phyloP scores from a whole-genome alignment of 768 basidiomycete genomes.

The Tulasnella sp. region DNA sequence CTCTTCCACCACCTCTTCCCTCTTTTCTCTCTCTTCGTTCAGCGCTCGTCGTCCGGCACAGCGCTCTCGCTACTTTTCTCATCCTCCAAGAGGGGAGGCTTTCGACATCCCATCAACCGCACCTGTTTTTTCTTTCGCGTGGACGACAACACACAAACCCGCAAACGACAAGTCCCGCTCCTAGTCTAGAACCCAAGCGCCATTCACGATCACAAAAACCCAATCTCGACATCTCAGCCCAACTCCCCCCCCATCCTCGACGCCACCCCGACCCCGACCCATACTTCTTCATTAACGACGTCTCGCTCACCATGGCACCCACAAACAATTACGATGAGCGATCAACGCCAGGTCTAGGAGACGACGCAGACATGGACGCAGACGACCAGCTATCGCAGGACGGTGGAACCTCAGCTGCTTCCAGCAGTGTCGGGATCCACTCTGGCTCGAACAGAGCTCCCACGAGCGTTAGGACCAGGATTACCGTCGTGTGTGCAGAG shows the following conservation, averaged over 20 bases:
- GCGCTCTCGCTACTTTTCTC: not conserved
- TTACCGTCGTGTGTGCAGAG: slow-evolving; percentile 78
- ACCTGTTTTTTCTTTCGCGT: not conserved
- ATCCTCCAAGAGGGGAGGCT: not conserved
- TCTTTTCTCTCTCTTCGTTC: not conserved
- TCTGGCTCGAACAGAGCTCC: not conserved
- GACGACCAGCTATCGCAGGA: slow-evolving; percentile 6
- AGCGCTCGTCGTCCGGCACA: not conserved
- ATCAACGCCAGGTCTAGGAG: not conserved
- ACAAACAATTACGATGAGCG: not conserved
- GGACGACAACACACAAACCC: not conserved
- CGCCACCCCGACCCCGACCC: not conserved
- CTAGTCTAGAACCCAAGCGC: not conserved
- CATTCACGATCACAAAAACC: not conserved
- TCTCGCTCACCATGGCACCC: not conserved
- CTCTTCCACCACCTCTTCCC: slow-evolving; percentile 1
- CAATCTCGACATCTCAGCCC: slow-evolving; percentile 2
- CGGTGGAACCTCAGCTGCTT: not conserved
- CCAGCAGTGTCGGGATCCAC: not conserved
- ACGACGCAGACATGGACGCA: slow-evolving; percentile 1
- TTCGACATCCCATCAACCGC: not conserved
- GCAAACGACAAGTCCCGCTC: not conserved
- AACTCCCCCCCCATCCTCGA: not conserved
- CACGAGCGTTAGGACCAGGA: slow-evolving; percentile 50
- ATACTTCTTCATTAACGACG: not conserved